phyloP scores from a whole-genome alignment of 306 rosid species.

The Medicago lupulina region DNA sequence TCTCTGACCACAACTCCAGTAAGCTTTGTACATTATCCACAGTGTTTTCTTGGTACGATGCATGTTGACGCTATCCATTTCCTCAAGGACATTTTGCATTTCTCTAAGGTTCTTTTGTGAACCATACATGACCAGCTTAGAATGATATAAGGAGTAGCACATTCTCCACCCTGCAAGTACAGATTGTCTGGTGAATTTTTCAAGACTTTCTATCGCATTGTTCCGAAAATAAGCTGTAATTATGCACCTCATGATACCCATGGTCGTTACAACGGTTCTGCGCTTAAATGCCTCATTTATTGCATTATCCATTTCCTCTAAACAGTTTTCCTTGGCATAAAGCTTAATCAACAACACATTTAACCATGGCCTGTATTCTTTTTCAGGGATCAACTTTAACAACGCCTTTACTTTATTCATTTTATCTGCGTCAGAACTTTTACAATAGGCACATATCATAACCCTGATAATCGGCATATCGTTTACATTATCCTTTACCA shows the following conservation, averaged over 20 bases:
- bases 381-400: slow-evolving; percentile 64
- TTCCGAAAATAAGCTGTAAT: slow-evolving; percentile 64
- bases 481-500: slow-evolving; percentile 54
- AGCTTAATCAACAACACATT: slow-evolving; percentile 68
- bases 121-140: slow-evolving; percentile 80
- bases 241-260: slow-evolving; percentile 55
- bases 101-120: slow-evolving; percentile 57
- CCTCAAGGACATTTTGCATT: slow-evolving; percentile 67
- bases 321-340: slow-evolving; percentile 65
- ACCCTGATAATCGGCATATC: slow-evolving; percentile 57
- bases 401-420: slow-evolving; percentile 58
- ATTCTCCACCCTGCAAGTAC: slow-evolving; percentile 70
- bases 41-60: slow-evolving; percentile 56
- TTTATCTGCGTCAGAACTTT: slow-evolving; percentile 62
- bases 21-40: slow-evolving; percentile 71
- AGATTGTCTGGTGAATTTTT: slow-evolving; percentile 63
- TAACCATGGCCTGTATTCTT: slow-evolving; percentile 78
- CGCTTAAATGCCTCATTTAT: slow-evolving; percentile 78
- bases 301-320: slow-evolving; percentile 73
- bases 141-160: slow-evolving; percentile 73
- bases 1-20: slow-evolving; percentile 51
- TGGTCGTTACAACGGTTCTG: slow-evolving; percentile 42
- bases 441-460: slow-evolving; percentile 87
- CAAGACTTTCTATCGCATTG: slow-evolving; percentile 68
- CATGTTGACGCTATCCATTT: slow-evolving; percentile 61